These are phyloP conservation scores for Wickerhamomyces sp. DNA, from an alignment of 1,139 yeast species.

Conservation along the genomic window DNA sequence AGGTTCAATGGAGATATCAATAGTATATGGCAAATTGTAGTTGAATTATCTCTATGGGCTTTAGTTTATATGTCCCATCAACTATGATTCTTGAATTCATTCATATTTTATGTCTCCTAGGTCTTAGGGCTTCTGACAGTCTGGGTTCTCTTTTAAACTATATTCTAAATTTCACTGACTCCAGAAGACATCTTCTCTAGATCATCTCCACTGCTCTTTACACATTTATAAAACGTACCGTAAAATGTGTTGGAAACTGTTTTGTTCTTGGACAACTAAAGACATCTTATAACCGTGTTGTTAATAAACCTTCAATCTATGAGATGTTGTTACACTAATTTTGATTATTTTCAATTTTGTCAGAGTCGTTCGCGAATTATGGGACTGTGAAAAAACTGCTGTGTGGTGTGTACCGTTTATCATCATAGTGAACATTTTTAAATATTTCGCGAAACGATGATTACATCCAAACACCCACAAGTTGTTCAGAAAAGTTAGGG, in stretches of 20 bases:
- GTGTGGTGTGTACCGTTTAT: constrained; percentile 1
- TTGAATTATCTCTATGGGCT: no score
- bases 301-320: constrained; percentile 1
- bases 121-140: no score
- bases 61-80: no score
- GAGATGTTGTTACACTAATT: neutral
- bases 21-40: no score
- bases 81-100: no score
- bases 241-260: constrained; percentile 99
- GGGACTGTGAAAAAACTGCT: constrained; percentile 5
- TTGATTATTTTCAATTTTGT: constrained; percentile 1
- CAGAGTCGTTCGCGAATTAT: constrained; percentile 2
- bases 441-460: no score
- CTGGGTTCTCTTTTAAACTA: no score
- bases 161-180: no score
- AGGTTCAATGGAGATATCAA: neutral
- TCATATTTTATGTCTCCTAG: no score
- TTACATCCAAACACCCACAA: constrained; percentile 1
- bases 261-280: constrained; percentile 98
- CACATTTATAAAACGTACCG: constrained; percentile 61
- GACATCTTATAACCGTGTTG: constrained; percentile 55
- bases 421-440: no score
- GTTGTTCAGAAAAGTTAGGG: neutral
- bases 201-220: constrained; percentile 1
- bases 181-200: no score